These are phyloP conservation scores for Neoboletus magnificus DNA, from an alignment of 768 basidiomycete species.

Conservation along the genomic window DNA sequence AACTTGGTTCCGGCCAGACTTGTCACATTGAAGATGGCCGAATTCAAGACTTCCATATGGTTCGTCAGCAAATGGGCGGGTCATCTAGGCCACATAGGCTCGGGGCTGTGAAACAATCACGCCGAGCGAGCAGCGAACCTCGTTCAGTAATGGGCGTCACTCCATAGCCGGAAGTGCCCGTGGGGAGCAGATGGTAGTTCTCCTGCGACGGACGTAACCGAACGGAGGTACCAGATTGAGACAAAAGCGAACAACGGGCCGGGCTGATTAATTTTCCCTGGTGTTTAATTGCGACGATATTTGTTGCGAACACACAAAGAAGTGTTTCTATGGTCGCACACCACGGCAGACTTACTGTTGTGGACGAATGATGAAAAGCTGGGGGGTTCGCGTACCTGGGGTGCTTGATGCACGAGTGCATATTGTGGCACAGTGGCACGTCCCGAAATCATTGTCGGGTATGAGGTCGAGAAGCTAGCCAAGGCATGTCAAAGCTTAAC, in stretches of 20 bases:
- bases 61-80: constrained; percentile 1
- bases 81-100: not conserved
- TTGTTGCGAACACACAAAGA: not conserved
- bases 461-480: not conserved
- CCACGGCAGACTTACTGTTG: not conserved
- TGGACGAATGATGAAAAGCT: constrained; percentile 1
- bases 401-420: not conserved
- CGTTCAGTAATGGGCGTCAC: constrained; percentile 11
- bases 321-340: not conserved
- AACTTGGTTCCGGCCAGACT: not conserved
- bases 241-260: constrained; percentile 10
- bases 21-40: constrained; percentile 2
- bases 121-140: not conserved
- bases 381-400: constrained; percentile 15
- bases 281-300: not conserved
- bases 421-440: not conserved
- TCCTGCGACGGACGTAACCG: constrained; percentile 22
- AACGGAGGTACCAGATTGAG: constrained; percentile 25
- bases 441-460: not conserved
- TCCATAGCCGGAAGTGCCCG: constrained; percentile 20
- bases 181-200: constrained; percentile 15
- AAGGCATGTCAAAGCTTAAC: not conserved
- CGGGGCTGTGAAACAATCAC: not conserved
- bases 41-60: not conserved
- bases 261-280: constrained; percentile 8